Evolutionary conservation across 305 asterid species (phyloP), one percentile per base, ranked within the genome.

Genomic region (Rubia tinctorum): DNA sequence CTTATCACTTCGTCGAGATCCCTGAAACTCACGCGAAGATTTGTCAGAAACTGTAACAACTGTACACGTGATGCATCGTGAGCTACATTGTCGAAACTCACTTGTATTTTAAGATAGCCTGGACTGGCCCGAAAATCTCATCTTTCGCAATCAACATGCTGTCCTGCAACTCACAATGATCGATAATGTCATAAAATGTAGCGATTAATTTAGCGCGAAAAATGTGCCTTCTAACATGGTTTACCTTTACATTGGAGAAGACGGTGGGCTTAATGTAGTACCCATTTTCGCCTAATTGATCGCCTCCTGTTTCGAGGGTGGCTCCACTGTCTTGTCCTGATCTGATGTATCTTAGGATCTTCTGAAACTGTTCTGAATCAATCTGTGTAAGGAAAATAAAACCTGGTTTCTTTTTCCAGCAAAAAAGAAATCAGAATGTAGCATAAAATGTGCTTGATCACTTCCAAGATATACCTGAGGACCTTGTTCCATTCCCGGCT

Each of bases 51-150:
- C 55, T 4, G 6, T 14, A 3, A 49, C 14, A 49, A 49, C 5
- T n/a, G n/a, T n/a, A n/a, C n/a, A n/a, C n/a, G n/a, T n/a, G n/a
- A n/a, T n/a, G 3, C 3, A 30, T 30, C 13, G 6, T 27, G 27
- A 9, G 14, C 53, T 68, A 20, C 30, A 56, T 25, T 10, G 11
- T 40, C 34, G 30, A 9, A 11, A 42, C 88, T 22, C 80, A 91
- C 98, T 83, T 95, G 59, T 70, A 95, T 79, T 95, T 95, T 75
- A 92, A 74, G 88, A 95, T 78, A 25, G 87, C 67, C 82, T 95
- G 99, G 74, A 95, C 99, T 0, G 98, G 99, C 61, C 99, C 98
- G 74, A 95, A 95, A 71, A 95, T 95, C 86, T 95, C 99, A 17
- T 95, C 99, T 72, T 64, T 81, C 8, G 99, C 96, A 47, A 95